Percentiles rank a stretch among this genome's conserved stretches.
Evolutionary conservation across 2,329 filamentous ascomycete genomes (phyloP).

Genomic region (Boeremia lycopersici): DNA sequence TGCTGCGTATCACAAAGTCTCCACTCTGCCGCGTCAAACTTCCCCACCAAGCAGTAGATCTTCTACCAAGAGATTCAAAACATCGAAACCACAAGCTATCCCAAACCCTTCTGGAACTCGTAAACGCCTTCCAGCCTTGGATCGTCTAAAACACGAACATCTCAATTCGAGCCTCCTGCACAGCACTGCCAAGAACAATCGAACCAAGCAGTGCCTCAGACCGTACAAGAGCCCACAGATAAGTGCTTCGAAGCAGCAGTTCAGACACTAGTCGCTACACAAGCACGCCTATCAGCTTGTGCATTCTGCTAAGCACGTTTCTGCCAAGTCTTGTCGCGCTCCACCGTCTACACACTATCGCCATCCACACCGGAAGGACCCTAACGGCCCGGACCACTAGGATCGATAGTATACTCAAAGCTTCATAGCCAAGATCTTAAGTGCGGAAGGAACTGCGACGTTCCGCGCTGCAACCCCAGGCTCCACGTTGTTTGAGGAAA

Average conservation of each 20-base stretch:
- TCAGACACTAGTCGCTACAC: constrained; percentile 33
- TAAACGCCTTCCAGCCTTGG: background rate
- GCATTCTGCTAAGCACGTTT: constrained; percentile 30
- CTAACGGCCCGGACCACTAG: constrained; percentile 25
- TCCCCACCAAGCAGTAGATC: constrained; percentile 28
- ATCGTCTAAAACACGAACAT: constrained; percentile 26
- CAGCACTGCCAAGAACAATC: constrained; percentile 32
- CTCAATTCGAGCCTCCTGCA: constrained; percentile 19
- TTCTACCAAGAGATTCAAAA: constrained; percentile 33
- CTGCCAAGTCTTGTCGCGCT: constrained; percentile 19
- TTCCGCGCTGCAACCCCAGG: constrained; percentile 35
- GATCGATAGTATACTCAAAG: constrained; percentile 21
- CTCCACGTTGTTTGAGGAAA: constrained; percentile 11
- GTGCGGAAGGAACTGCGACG: constrained; percentile 37
- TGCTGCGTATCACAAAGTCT: constrained; percentile 26
- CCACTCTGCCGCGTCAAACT: constrained; percentile 41
- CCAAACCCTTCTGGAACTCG: constrained; percentile 32
- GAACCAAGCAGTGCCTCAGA: constrained; percentile 27
- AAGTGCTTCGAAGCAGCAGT: constrained; percentile 26
- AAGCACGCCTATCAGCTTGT: constrained; percentile 26
- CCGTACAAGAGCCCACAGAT: constrained; percentile 24
- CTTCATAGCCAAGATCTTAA: constrained; percentile 27
- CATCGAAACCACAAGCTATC: constrained; percentile 29
- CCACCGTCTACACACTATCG: constrained; percentile 18
- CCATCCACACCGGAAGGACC: constrained; percentile 26